Evolutionary conservation across 768 basidiomycete genomes (phyloP).

Genomic region (Lentinula aciculospora): DNA sequence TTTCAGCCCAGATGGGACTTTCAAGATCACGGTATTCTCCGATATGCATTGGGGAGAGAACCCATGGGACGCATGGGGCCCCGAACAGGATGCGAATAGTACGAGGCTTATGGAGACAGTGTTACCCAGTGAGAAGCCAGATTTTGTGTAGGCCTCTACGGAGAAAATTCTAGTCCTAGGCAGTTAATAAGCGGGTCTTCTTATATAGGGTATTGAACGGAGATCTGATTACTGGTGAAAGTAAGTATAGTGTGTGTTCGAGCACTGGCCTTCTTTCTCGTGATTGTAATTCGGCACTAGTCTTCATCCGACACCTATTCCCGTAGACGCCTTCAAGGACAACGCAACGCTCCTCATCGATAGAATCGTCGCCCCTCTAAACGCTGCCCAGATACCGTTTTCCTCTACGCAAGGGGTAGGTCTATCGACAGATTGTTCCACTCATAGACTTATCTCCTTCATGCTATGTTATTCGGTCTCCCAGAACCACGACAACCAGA

Average conservation of each 20-base stretch:
- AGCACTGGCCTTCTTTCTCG: too few relatives aligned
- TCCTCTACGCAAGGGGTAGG: slow-evolving; percentile 65
- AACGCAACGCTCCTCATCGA: slow-evolving; percentile 67
- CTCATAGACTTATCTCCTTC: neutral
- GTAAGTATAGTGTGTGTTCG: slow-evolving; percentile 27
- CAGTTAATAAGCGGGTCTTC: too few relatives aligned
- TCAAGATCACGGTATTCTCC: slow-evolving; percentile 71
- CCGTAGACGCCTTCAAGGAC: slow-evolving; percentile 55
- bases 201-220: slow-evolving; percentile 58
- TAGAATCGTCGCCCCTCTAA: slow-evolving; percentile 55
- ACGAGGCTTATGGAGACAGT: slow-evolving; percentile 51
- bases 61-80: slow-evolving; percentile 65
- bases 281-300: too few relatives aligned
- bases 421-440: neutral
- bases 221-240: slow-evolving; percentile 70
- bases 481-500: slow-evolving; percentile 71
- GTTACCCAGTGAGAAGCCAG: slow-evolving; percentile 53
- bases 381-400: slow-evolving; percentile 53
- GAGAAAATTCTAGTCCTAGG: too few relatives aligned
- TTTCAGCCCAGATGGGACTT: slow-evolving; percentile 54
- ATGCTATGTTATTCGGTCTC: neutral
- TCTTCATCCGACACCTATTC: neutral
- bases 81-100: slow-evolving; percentile 62
- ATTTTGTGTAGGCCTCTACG: slow-evolving; percentile 61
- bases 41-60: slow-evolving; percentile 77